Evolutionary conservation across 805 yeast genomes (phyloP).

Genomic region (Candida vartiovaarae): DNA sequence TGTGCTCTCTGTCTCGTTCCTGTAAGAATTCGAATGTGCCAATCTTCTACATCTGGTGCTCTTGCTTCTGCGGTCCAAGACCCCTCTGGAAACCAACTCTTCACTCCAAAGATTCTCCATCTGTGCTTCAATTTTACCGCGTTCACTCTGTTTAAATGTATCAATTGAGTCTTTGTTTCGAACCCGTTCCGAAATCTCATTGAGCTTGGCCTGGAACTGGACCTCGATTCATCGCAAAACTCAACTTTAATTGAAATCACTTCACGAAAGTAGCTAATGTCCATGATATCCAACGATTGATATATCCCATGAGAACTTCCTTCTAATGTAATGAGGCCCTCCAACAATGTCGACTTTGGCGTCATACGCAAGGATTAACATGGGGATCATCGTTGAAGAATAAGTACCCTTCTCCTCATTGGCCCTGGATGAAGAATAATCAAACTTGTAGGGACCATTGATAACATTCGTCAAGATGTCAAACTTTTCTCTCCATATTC

Average conservation of each 20-base stretch:
- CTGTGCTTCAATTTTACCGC: slow-evolving; percentile 21
- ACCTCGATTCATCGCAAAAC: not conserved
- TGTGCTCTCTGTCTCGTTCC: not conserved
- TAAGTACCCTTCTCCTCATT: slow-evolving; percentile 18
- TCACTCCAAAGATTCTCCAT: slow-evolving; percentile 30
- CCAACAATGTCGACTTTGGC: slow-evolving; percentile 13
- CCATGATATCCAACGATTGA: slow-evolving; percentile 5
- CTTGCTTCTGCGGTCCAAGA: not conserved
- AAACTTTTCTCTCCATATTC: slow-evolving; percentile 35
- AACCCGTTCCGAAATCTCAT: no score
- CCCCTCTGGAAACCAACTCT: slow-evolving; percentile 14
- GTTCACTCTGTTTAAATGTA: slow-evolving; percentile 15
- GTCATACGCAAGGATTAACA: slow-evolving; percentile 15
- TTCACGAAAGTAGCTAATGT: slow-evolving; percentile 20
- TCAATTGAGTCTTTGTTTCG: not conserved
- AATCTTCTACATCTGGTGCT: not conserved
- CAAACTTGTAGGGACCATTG: slow-evolving; percentile 28
- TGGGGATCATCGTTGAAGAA: slow-evolving; percentile 18
- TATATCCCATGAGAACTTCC: not conserved
- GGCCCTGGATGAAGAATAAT: slow-evolving; percentile 21
- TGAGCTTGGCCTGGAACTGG: no score
- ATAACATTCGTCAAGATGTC: slow-evolving; percentile 23
- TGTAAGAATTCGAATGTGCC: not conserved
- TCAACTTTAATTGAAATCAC: slow-evolving; percentile 20
- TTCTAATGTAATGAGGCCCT: no score